These are phyloP conservation scores for Talaromyces sp. DNA, from an alignment of 2,329 filamentous ascomycete genomes.

Conservation along the genomic window DNA sequence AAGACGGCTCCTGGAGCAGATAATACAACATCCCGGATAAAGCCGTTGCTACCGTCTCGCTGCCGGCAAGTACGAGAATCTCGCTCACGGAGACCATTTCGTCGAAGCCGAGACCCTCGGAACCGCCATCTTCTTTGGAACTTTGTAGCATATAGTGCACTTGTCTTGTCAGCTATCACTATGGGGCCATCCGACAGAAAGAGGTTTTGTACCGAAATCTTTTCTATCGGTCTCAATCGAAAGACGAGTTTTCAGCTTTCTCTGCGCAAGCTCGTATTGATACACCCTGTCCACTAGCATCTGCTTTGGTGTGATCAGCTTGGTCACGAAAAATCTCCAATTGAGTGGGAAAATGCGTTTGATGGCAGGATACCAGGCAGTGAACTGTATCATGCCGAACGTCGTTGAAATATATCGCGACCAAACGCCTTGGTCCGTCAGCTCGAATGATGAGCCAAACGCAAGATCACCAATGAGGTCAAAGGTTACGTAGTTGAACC, in stretches of 20 bases:
- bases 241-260: neutral
- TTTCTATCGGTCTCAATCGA: slow-evolving; percentile 20
- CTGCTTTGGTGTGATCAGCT: slow-evolving; percentile 15
- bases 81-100: slow-evolving; percentile 1
- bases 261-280: slow-evolving; percentile 21
- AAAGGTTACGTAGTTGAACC: slow-evolving; percentile 37
- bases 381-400: slow-evolving; percentile 11
- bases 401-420: slow-evolving; percentile 2
- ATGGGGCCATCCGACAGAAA: neutral
- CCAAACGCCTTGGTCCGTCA: neutral
- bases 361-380: slow-evolving; percentile 2
- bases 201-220: slow-evolving; percentile 16
- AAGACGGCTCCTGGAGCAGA: slow-evolving; percentile 24
- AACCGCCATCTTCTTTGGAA: slow-evolving; percentile 26
- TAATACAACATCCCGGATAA: slow-evolving; percentile 36
- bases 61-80: neutral
- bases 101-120: slow-evolving; percentile 9
- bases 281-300: slow-evolving; percentile 16
- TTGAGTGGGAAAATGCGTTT: neutral
- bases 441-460: slow-evolving; percentile 40
- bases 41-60: slow-evolving; percentile 40
- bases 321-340: neutral
- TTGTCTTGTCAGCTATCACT: neutral
- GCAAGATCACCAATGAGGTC: slow-evolving; percentile 42
- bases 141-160: slow-evolving; percentile 17